phyloP scores from a whole-genome alignment of 257 asterid genomes.

The Scutellaria baicalensis region DNA sequence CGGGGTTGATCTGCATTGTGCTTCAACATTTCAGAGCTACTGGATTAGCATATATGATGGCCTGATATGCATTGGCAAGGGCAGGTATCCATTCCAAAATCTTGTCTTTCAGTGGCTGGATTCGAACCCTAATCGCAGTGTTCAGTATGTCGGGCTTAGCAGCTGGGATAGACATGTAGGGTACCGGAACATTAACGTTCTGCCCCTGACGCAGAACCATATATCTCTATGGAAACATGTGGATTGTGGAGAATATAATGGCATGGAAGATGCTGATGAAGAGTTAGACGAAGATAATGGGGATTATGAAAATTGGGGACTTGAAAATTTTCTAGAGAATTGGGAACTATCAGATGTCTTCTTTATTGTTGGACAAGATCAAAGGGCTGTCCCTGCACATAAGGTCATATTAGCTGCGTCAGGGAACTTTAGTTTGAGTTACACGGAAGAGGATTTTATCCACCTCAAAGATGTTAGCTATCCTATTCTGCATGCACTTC shows the following conservation, averaged over 20 bases:
- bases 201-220: conserved; percentile 82
- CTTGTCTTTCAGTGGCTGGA: conserved; percentile 95
- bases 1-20: conserved; percentile 72
- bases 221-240: conserved; percentile 88
- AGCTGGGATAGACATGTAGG: conserved; percentile 99
- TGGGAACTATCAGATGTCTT: conserved; percentile 81
- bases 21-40: conserved; percentile 88
- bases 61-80: conserved; percentile 90
- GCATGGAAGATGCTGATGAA: conserved; percentile 50
- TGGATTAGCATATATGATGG: conserved; percentile 95
- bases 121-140: conserved; percentile 73
- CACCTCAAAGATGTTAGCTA: conserved; percentile 48
- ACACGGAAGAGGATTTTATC: conserved; percentile 39
- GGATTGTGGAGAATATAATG: conserved; percentile 44
- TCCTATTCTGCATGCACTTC: conserved; percentile 64
- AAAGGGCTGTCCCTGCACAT: conserved; percentile 78
- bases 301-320: conserved; percentile 73
- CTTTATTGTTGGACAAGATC: conserved; percentile 72
- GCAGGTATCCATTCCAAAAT: conserved; percentile 94
- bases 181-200: conserved; percentile 72
- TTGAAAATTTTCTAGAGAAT: conserved; percentile 65
- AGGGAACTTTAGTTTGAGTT: conserved; percentile 50
- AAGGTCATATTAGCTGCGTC: conserved; percentile 75
- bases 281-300: conserved; percentile 49
- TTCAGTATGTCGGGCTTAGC: conserved; percentile 92